A percentile compares a stretch with the other conserved stretches of the same genome.
These are phyloP conservation scores for Aspergillus panamensis DNA, from an alignment of 495 filamentous ascomycete genomes.

Conservation along the genomic window DNA sequence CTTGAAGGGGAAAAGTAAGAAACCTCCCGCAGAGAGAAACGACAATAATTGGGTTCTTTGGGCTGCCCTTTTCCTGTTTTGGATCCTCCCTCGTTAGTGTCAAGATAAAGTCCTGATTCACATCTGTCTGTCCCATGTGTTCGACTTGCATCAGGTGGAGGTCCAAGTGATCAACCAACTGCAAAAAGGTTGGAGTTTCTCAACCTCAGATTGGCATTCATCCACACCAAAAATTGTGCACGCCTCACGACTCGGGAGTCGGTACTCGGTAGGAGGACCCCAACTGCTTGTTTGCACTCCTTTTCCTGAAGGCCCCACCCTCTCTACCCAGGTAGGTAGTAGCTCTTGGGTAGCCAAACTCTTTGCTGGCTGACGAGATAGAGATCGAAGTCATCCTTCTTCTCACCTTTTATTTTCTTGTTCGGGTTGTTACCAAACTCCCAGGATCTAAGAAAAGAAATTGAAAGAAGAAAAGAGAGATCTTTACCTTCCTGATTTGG, in stretches of 20 bases:
- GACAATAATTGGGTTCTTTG: not conserved
- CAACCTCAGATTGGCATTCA: not conserved
- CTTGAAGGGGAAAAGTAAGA: not conserved
- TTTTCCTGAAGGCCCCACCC: not conserved
- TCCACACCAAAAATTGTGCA: not conserved
- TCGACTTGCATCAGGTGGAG: not conserved
- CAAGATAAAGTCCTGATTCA: conserved; percentile 13
- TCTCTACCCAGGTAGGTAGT: too few species aligned
- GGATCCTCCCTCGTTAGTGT: conserved; percentile 9
- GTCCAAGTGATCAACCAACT: conserved; percentile 7
- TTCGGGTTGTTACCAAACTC: not conserved
- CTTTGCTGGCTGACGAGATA: not conserved
- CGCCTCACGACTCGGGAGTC: not conserved
- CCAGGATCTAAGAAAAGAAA: not conserved
- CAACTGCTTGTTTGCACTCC: not conserved
- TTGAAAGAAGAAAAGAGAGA: not conserved
- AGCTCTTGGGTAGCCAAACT: not conserved
- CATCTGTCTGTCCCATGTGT: not conserved
- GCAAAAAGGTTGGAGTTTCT: not conserved
- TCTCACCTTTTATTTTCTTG: not conserved
- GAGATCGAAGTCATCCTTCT: not conserved
- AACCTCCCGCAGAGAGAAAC: not conserved
- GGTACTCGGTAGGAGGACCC: not conserved
- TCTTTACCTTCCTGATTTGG: not conserved
- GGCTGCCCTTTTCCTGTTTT: conserved; percentile 1